phyloP scores from a whole-genome alignment of 192 early-diverging fungal genomes.

The Backusella tarrabulga region DNA sequence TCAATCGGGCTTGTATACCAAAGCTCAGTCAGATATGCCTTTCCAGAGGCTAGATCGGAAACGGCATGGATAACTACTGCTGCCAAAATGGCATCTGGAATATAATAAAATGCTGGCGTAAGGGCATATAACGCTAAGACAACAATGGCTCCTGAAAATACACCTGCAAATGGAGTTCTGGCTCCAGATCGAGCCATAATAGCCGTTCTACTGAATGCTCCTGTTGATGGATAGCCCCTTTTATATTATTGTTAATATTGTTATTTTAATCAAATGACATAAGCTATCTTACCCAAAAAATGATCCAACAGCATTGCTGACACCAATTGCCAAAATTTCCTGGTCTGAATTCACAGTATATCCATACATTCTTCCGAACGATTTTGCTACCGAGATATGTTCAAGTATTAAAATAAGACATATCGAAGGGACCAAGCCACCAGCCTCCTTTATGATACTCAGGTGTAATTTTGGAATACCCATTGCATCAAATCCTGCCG shows the following conservation, averaged over 20 bases:
- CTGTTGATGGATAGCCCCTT: constrained; percentile 86
- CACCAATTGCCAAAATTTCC: constrained; percentile 86
- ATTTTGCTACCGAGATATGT: constrained; percentile 87
- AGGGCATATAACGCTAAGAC: constrained; percentile 73
- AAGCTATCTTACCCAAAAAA: constrained; percentile 63
- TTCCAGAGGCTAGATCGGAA: constrained; percentile 66
- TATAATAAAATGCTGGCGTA: constrained; percentile 81
- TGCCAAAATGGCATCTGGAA: constrained; percentile 74
- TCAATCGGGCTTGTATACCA: constrained; percentile 52
- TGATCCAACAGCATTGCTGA: constrained; percentile 80
- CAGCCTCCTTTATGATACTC: constrained; percentile 51
- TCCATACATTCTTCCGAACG: constrained; percentile 81
- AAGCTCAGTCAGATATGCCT: constrained; percentile 52
- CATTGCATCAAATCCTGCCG: constrained; percentile 68
- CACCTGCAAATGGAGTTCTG: constrained; percentile 70
- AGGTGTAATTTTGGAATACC: constrained; percentile 51
- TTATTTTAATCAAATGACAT: background rate
- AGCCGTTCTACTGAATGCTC: constrained; percentile 89
- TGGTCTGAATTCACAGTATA: constrained; percentile 80
- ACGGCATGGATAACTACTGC: constrained; percentile 79
- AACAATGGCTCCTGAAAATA: constrained; percentile 72
- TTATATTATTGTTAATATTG: background rate
- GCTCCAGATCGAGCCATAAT: constrained; percentile 83
- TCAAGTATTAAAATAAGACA: constrained; percentile 82
- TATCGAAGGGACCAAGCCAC: constrained; percentile 57